A percentile compares a stretch with the other conserved stretches of the same genome.
phyloP scores from a whole-genome alignment of 1,284 basidiomycete species.

The Naganishia sp. region DNA sequence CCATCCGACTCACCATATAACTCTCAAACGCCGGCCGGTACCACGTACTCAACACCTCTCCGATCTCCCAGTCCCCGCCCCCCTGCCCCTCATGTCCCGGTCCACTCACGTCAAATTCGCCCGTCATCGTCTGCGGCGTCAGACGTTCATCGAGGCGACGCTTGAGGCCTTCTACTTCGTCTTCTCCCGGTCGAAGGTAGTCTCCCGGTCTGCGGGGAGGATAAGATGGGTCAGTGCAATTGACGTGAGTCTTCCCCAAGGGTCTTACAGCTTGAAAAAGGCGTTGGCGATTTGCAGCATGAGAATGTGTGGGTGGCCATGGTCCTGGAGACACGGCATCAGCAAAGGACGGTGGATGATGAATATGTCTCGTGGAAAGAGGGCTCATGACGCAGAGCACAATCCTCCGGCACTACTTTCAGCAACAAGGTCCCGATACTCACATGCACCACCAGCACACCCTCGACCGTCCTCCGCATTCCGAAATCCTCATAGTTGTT shows the following conservation, averaged over 20 bases:
- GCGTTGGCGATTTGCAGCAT: conserved; percentile 98
- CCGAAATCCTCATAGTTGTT: conserved; percentile 95
- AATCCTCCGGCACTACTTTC: too few species aligned
- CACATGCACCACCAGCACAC: conserved; percentile 88
- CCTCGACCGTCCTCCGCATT: conserved; percentile 91
- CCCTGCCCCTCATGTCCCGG: conserved; percentile 12
- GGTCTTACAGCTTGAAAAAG: conserved; percentile 90
- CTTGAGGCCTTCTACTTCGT: conserved; percentile 86
- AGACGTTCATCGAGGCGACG: conserved; percentile 83
- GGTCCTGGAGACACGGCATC: conserved; percentile 57
- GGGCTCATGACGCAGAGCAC: too few species aligned
- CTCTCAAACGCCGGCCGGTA: conserved; percentile 97
- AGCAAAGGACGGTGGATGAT: too few species aligned
- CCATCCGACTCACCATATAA: conserved; percentile 76
- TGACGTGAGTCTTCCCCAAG: conserved; percentile 31
- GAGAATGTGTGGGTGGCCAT: conserved; percentile 90
- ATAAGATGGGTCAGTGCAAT: not conserved
- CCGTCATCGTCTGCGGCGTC: conserved; percentile 53
- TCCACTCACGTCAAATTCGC: conserved; percentile 20
- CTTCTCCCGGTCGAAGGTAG: conserved; percentile 93
- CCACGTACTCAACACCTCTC: conserved; percentile 93
- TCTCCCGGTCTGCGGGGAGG: conserved; percentile 78
- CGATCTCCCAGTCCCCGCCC: conserved; percentile 80
- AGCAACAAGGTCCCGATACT: conserved; percentile 36
- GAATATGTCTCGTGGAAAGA: not conserved